These are phyloP conservation scores for Pyrenula aspistea DNA, from an alignment of 495 filamentous ascomycete species.

Conservation along the genomic window DNA sequence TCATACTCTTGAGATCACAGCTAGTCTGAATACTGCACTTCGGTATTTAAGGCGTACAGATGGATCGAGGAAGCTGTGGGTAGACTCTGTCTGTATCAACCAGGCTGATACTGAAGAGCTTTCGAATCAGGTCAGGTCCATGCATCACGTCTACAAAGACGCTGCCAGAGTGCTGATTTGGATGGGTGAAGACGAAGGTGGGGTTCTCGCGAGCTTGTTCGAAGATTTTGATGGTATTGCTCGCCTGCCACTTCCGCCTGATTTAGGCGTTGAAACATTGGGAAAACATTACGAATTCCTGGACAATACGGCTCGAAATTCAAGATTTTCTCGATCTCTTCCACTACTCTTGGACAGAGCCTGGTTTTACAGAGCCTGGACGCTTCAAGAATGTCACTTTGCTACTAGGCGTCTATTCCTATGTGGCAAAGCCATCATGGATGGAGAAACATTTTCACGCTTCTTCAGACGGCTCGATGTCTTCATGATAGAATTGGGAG, in stretches of 20 bases:
- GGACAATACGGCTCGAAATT: not conserved
- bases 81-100: not conserved
- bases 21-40: not conserved
- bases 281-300: not conserved
- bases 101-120: not conserved
- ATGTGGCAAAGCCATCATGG: not conserved
- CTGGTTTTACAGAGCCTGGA: not conserved
- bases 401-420: not conserved
- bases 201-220: not conserved
- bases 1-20: not conserved
- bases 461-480: not conserved
- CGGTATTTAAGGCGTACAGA: not conserved
- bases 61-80: not conserved
- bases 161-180: not conserved
- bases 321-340: not conserved
- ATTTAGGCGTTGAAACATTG: not conserved
- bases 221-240: not conserved
- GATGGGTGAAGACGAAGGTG: not conserved
- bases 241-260: not conserved
- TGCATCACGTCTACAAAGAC: not conserved
- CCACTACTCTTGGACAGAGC: not conserved
- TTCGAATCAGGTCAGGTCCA: not conserved
- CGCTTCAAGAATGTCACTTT: not conserved
- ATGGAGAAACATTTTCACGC: not conserved
- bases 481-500: not conserved